phyloP scores from a whole-genome alignment of 192 early-diverging fungal genomes.

The Phycomyces blakesleeanus region DNA sequence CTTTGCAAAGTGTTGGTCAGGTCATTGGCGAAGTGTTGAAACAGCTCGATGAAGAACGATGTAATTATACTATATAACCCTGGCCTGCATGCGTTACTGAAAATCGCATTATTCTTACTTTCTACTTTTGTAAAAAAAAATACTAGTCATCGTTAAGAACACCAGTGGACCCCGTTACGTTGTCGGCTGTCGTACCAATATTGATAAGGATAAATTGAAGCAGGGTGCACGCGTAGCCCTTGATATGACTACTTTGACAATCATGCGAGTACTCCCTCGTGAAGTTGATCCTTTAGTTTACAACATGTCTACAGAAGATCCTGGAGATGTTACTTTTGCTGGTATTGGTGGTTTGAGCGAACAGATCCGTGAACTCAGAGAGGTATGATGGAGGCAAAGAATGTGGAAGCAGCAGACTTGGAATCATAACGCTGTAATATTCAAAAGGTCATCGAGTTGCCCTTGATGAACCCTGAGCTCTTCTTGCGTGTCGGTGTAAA shows the following conservation, averaged over 20 bases:
- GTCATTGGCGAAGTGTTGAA: constrained; percentile 98
- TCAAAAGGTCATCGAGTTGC: constrained; percentile 89
- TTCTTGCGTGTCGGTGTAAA: constrained; percentile 97
- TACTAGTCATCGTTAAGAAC: constrained; percentile 92
- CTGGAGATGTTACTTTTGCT: constrained; percentile 91
- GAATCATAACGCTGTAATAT: not conserved
- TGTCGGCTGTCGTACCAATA: constrained; percentile 91
- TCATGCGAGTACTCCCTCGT: constrained; percentile 96
- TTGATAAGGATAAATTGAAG: constrained; percentile 93
- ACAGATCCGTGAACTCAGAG: constrained; percentile 96
- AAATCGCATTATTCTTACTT: not conserved
- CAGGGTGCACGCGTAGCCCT: constrained; percentile 96
- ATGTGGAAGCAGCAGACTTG: not conserved
- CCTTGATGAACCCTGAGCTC: constrained; percentile 97
- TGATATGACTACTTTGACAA: constrained; percentile 99
- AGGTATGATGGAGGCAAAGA: constrained; percentile 46
- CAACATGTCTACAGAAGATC: constrained; percentile 98
- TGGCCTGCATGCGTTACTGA: not conserved
- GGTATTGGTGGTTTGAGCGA: constrained; percentile 94
- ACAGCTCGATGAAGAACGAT: constrained; percentile 94
- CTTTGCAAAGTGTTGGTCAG: constrained; percentile 97
- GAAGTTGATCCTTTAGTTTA: constrained; percentile 99
- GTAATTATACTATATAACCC: constrained; percentile 46
- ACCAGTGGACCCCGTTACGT: constrained; percentile 97
- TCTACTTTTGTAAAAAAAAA: not conserved